These are phyloP conservation scores for Monotropa hypopitys DNA, from an alignment of 179 eudicot species.

Conservation along the genomic window DNA sequence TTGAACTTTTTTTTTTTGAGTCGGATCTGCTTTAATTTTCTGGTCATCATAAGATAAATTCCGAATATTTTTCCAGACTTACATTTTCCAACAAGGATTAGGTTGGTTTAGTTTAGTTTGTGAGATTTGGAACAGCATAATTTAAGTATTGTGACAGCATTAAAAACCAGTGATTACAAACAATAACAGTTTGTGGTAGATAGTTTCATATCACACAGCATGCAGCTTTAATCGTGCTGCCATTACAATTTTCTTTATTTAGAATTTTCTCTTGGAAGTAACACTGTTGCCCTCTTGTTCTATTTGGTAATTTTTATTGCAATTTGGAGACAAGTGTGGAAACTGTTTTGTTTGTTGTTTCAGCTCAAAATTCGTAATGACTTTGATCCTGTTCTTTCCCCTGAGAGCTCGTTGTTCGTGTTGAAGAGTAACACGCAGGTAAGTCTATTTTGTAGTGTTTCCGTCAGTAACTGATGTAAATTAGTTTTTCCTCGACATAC, in stretches of 20 bases:
- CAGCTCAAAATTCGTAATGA: conserved; percentile 97
- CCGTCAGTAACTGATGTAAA: neutral
- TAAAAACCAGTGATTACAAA: neutral
- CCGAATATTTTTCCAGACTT: neutral
- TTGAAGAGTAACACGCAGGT: conserved; percentile 90
- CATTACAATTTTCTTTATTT: neutral
- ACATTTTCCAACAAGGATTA: neutral
- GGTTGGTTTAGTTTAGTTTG: neutral
- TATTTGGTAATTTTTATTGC: neutral
- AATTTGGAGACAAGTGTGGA: conserved; percentile 3
- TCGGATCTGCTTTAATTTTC: neutral
- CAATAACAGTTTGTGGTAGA: neutral
- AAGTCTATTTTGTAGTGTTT: conserved; percentile 19
- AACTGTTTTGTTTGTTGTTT: conserved; percentile 12
- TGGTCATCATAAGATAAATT: neutral
- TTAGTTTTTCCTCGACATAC: conserved; percentile 6
- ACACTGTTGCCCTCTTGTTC: neutral
- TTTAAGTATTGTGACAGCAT: neutral
- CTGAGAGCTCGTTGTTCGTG: conserved; percentile 95
- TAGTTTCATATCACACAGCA: neutral
- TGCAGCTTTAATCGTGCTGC: neutral
- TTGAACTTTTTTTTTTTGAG: neutral
- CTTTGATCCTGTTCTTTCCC: conserved; percentile 97
- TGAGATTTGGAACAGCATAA: neutral
- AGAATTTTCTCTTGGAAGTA: neutral